A percentile compares a stretch with the other conserved stretches of the same genome.
phyloP scores from a whole-genome alignment of 192 early-diverging fungal genomes.

The Backusella tuberculispora region DNA sequence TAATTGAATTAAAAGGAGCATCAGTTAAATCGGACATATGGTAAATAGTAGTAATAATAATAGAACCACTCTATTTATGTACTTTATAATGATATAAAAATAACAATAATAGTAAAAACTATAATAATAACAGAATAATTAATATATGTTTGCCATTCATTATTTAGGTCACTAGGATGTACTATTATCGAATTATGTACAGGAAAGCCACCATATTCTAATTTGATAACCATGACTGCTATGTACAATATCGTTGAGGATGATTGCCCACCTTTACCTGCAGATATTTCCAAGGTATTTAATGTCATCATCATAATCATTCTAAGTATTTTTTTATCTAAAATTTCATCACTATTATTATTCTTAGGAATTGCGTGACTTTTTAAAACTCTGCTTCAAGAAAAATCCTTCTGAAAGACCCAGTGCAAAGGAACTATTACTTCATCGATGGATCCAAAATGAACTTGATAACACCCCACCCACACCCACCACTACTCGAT shows the following conservation, averaged over 20 bases:
- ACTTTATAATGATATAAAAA: background rate
- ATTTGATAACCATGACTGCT: slow-evolving; percentile 85
- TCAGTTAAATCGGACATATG: slow-evolving; percentile 94
- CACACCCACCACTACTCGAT: slow-evolving; percentile 5
- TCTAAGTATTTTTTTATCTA: background rate
- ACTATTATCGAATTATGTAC: slow-evolving; percentile 93
- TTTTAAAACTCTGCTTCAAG: slow-evolving; percentile 82
- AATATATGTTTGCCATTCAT: background rate
- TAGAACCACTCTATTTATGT: too few species aligned
- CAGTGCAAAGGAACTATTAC: slow-evolving; percentile 69
- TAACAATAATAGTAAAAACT: background rate
- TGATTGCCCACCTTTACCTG: slow-evolving; percentile 88
- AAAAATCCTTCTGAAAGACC: slow-evolving; percentile 77
- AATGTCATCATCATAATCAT: background rate
- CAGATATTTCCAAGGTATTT: slow-evolving; percentile 65
- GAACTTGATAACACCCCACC: background rate
- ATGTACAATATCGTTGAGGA: slow-evolving; percentile 95
- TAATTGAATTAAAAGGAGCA: slow-evolving; percentile 92
- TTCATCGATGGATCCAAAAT: slow-evolving; percentile 74
- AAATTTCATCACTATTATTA: background rate
- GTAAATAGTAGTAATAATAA: slow-evolving; percentile 37
- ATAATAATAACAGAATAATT: background rate
- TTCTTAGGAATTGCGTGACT: slow-evolving; percentile 67
- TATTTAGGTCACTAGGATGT: slow-evolving; percentile 80
- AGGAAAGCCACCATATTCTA: slow-evolving; percentile 89